Evolutionary conservation across 2,329 filamentous ascomycete genomes (phyloP), one percentile per base, ranked within the genome.

Genomic region (Ceratocystiopsis sp.): DNA sequence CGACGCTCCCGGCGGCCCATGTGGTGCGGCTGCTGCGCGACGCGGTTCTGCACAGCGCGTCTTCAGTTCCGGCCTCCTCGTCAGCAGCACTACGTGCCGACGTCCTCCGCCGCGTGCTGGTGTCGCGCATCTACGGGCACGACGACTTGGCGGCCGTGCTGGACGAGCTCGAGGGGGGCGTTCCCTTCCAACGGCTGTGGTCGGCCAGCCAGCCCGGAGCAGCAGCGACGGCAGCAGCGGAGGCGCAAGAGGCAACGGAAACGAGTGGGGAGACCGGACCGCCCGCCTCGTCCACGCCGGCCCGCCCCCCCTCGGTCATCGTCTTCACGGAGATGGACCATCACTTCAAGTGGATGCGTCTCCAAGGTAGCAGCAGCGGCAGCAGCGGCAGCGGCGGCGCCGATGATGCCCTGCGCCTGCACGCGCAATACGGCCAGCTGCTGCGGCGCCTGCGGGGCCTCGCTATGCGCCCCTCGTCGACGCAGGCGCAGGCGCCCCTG

Each of bases 121-220:
- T 78, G 25, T 69, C 70, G 19, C 62, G 69, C 19, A 65, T 78
- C 1, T 78, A 78, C 49, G 72, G 76, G 46, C 50, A 74, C 12
- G 65, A 75, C 38, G 75, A 75, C 0, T 50, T 78, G 16, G 67
- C 63, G 63, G 71, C 78, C 53, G 71, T 71, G 1, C 50, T 78
- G 33, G 56, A 53, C 2, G 75, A 78, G 50, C 42, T 40, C 6
- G 45, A 44, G 14, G 35, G 39, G 2, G 32, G 37, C 3, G 13
- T 45, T n/a, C 47, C 47, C 9, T 46, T 50, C 13, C 42, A 44
- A 41, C 42, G 45, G 10, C 34, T 50, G 9, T 45, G 45, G 46
- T 50, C 46, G 11, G 38, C 33, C 16, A 19, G 10, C 19, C 15
- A 8, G 11, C 29, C n/a, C 14, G 32, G 16, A 11, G 36, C 6